Evolutionary conservation across 805 yeast species (phyloP), one percentile per base, ranked within the genome.

Genomic region (Wickerhamomyces rabaulensis): DNA sequence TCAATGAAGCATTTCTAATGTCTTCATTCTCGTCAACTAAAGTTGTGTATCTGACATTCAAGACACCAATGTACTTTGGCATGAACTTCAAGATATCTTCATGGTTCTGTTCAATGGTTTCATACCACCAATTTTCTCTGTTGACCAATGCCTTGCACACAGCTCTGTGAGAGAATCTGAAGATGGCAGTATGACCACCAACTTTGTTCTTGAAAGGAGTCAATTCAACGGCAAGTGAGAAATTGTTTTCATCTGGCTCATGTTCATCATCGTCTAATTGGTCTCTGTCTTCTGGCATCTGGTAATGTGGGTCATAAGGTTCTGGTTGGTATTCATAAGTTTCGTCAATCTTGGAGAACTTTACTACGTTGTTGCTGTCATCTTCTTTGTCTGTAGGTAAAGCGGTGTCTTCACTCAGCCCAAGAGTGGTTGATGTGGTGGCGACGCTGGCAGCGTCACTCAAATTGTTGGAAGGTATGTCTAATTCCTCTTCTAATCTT

Each of bases 131-230:
- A 66, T 94, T 88, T 61, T 94, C 99, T 47, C 96, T 75, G 57
- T 87, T 89, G 50, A 90, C 88, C 50, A 95, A 71, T 1, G 94
- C 94, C 65, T 94, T 94, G 65, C 98, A 94, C 16, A 94, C 96
- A 0, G 97, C 98, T 48, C 87, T 74, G 55, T 82, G 87, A 5
- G 95, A 85, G 62, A 94, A 94, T 53, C 92, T 78, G 69, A 92
- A 94, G 31, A 94, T 90, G 1, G 97, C 97, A 0, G 97, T 92
- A 63, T 94, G 99, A 0, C 99, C 99, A 8, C 99, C 99, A 20
- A 94, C 98, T 61, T 87, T 90, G 62, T 94, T 90, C 46, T 84
- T 82, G 67, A 91, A 92, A 2, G 98, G 98, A 45, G 87, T 79
- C 48, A 92, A 68, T 62, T 92, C 97, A 1, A 91, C 96, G 1